Evolutionary conservation across 2,329 filamentous ascomycete genomes (phyloP), one percentile per base, ranked within the genome.

Genomic region (Pestalotiopsis sp.): DNA sequence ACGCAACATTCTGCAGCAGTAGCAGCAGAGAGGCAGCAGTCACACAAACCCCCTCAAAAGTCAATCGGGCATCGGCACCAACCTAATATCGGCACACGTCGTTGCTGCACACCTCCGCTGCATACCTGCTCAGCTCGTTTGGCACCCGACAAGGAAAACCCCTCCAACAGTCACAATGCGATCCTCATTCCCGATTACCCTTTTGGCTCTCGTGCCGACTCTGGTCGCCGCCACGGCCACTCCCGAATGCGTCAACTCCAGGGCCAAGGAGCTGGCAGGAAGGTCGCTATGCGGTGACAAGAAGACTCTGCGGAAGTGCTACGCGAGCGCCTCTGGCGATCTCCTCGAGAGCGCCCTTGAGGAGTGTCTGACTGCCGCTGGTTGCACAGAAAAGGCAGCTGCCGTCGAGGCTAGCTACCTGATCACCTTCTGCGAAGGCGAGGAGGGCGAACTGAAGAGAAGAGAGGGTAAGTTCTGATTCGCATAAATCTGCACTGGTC

Each of bases 261-360:
- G 81, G 71, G 78, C 80, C 70, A 67, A 71, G 27, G 77, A 81
- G 64, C 78, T 87, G 63, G 81, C 83, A 61, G 70, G 68, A 17
- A 75, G 77, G 52, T 78, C 84, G 14, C 78, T 78, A 66, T 87
- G 86, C 75, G 85, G 83, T 61, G 75, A 85, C 73, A 74, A 75
- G 68, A 77, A 76, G 68, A 78, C 80, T 52, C 78, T 87, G 70
- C 75, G 77, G 65, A 69, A 78, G 73, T 88, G 86, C 76, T 78
- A 88, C 64, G 69, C 73, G 11, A 70, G 74, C 41, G 77, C 80
- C 38, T 70, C 79, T 14, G 64, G 73, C 66, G 70, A 75, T 70
- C 71, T 79, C 68, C 72, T 75, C 61, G 64, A 75, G 14, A 66
- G 69, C 20, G 78, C 82, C 62, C 69, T 88, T 68, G 77, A 82